Conservation (phyloP, 345 rosid genomes). For the Pugionium dolabratum region DNA sequence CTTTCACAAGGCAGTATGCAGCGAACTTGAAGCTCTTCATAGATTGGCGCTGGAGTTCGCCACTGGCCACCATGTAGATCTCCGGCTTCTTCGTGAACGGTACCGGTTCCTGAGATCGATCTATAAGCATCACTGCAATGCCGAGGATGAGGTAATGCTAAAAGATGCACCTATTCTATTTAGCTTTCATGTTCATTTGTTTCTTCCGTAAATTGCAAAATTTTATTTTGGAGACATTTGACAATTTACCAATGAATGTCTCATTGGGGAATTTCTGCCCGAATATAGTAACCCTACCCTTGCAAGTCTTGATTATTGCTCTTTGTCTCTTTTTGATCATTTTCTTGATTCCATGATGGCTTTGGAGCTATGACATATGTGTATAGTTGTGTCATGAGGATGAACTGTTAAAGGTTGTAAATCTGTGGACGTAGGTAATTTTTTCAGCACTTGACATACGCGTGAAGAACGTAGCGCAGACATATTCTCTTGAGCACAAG, state of each 20-base stretch:
- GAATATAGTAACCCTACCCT: not conserved
- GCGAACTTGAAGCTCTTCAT: constrained; percentile 86
- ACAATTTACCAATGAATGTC: constrained; percentile 7
- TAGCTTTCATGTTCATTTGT: not conserved
- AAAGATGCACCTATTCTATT: constrained; percentile 1
- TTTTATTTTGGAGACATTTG: constrained; percentile 14
- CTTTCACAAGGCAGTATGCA: constrained; percentile 80
- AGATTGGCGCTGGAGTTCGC: constrained; percentile 68
- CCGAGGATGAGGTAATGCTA: constrained; percentile 80
- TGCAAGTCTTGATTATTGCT: not conserved
- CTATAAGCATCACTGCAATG: constrained; percentile 77
- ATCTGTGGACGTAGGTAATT: constrained; percentile 64
- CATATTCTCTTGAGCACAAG: constrained; percentile 92
- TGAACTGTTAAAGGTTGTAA: constrained; percentile 12
- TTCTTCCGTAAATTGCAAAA: constrained; percentile 5
- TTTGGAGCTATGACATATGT: constrained; percentile 13
- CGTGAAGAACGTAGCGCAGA: constrained; percentile 93
- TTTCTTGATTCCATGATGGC: constrained; percentile 21
- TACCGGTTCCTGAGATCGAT: constrained; percentile 69
- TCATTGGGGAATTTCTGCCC: not conserved
- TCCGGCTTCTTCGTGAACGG: constrained; percentile 56
- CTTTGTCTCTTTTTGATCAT: constrained; percentile 13
- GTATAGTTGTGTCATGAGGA: constrained; percentile 20
- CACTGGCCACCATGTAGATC: constrained; percentile 60
- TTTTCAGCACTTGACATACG: constrained; percentile 96